Percentiles rank a stretch among this genome's conserved stretches.
Evolutionary conservation across 129 eudicot genomes (phyloP).

Genomic region (Tagetes erecta): DNA sequence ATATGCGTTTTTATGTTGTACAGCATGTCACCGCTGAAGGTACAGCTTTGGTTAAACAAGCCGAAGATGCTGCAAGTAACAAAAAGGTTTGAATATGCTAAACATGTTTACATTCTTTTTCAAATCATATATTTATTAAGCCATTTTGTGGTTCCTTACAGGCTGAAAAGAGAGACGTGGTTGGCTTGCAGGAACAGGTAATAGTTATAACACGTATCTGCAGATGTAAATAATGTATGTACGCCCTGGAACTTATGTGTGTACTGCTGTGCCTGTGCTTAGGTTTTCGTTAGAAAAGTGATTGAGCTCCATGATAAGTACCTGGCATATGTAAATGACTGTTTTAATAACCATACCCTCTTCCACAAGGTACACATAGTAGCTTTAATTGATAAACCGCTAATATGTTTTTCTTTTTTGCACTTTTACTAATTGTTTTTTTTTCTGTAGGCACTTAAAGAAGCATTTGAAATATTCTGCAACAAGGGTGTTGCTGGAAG

Average conservation of each 20-base stretch:
- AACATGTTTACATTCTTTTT: slow-evolving; percentile 2
- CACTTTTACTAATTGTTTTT: background rate
- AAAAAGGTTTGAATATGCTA: slow-evolving; percentile 57
- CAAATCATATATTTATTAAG: background rate
- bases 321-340: slow-evolving; percentile 79
- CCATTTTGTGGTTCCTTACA: slow-evolving; percentile 32
- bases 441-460: slow-evolving; percentile 76
- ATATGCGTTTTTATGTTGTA: slow-evolving; percentile 23
- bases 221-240: background rate
- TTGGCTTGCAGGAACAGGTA: slow-evolving; percentile 96
- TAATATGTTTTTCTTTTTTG: background rate
- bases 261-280: slow-evolving; percentile 7
- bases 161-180: slow-evolving; percentile 89
- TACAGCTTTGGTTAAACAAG: slow-evolving; percentile 90
- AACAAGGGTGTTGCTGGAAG: slow-evolving; percentile 98
- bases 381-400: background rate
- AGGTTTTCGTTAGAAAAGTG: slow-evolving; percentile 87
- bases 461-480: slow-evolving; percentile 95
- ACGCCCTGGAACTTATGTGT: slow-evolving; percentile 1
- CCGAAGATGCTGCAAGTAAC: slow-evolving; percentile 93
- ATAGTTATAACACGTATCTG: background rate
- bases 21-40: slow-evolving; percentile 99
- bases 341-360: slow-evolving; percentile 76
- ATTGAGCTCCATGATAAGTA: slow-evolving; percentile 96
- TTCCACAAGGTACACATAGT: slow-evolving; percentile 76